phyloP scores from a whole-genome alignment of 2,329 filamentous ascomycete genomes.

The Ascocoryne sarcoides region DNA sequence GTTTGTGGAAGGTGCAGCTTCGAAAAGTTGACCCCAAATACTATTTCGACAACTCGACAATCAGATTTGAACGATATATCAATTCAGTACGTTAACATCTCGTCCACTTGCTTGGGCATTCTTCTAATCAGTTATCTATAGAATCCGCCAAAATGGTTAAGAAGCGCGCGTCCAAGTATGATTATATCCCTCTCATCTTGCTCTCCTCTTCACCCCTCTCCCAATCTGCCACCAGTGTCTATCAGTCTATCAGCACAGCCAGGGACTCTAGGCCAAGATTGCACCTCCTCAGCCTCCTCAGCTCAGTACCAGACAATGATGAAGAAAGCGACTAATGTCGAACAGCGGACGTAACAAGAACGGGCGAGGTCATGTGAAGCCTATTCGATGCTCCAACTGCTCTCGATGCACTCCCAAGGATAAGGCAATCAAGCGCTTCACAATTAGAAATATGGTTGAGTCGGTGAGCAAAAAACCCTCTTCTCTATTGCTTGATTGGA shows the following conservation, averaged over 20 bases:
- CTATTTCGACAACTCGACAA: conserved; percentile 3
- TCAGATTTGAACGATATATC: conserved; percentile 13
- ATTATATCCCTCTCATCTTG: too few relatives aligned
- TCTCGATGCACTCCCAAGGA: conserved; percentile 70
- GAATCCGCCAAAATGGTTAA: conserved; percentile 60
- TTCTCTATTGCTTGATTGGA: too few relatives aligned
- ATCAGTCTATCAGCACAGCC: too few relatives aligned
- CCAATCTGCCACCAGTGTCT: too few relatives aligned
- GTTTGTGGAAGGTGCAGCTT: too few relatives aligned
- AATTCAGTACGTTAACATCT: conserved; percentile 14
- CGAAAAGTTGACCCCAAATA: too few relatives aligned
- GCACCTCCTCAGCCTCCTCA: conserved; percentile 1
- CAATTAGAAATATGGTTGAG: conserved; percentile 99
- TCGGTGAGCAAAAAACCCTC: too few relatives aligned
- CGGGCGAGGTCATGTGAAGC: conserved; percentile 98
- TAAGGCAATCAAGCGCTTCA: conserved; percentile 99
- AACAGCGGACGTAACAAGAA: conserved; percentile 97
- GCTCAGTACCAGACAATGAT: background rate
- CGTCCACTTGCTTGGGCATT: too few relatives aligned
- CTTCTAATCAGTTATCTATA: conserved; percentile 20
- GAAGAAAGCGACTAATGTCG: conserved; percentile 1
- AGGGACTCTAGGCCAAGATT: too few relatives aligned
- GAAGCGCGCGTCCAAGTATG: conserved; percentile 63
- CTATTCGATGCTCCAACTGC: conserved; percentile 89
- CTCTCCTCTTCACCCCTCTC: conserved; percentile 15